Conservation (phyloP, 179 eudicot genomes). For the Amaranthus tricolor region DNA sequence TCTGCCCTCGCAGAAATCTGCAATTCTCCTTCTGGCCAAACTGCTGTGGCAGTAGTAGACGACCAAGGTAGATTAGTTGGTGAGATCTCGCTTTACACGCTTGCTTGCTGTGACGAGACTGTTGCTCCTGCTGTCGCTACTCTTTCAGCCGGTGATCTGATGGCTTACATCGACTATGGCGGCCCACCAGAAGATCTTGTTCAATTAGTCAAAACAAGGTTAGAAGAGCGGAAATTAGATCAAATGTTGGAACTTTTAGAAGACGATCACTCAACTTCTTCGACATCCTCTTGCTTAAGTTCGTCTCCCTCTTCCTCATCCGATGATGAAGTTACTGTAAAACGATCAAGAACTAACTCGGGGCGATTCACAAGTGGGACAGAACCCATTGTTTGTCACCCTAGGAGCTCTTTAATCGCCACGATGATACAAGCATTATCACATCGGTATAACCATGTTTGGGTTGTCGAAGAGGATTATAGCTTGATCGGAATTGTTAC, state of each 20-base stretch:
- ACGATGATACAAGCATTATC: constrained; percentile 93
- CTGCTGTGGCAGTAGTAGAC: constrained; percentile 63
- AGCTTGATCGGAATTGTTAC: constrained; percentile 71
- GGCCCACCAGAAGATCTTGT: constrained; percentile 68
- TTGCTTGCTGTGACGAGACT: constrained; percentile 60
- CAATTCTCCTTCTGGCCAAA: constrained; percentile 39
- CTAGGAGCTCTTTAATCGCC: constrained; percentile 73
- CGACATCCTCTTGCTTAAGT: constrained; percentile 31
- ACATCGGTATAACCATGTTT: constrained; percentile 61
- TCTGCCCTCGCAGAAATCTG: constrained; percentile 46
- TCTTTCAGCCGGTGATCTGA: constrained; percentile 74
- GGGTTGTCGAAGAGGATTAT: constrained; percentile 76
- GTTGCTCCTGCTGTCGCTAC: constrained; percentile 65
- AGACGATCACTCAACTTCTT: constrained; percentile 33
- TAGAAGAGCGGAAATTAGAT: constrained; percentile 47
- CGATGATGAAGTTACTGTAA: constrained; percentile 58
- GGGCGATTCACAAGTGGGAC: constrained; percentile 42
- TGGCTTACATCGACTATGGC: constrained; percentile 65
- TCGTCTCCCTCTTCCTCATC: constrained; percentile 65
- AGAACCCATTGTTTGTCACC: constrained; percentile 63
- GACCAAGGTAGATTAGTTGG: constrained; percentile 59
- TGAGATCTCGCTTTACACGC: constrained; percentile 67
- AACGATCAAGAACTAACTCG: constrained; percentile 32
- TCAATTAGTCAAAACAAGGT: constrained; percentile 52
- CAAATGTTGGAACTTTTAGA: constrained; percentile 67